These are phyloP conservation scores for Melampsora abietis-canadensis DNA, from an alignment of 1,284 basidiomycete genomes.

Conservation along the genomic window DNA sequence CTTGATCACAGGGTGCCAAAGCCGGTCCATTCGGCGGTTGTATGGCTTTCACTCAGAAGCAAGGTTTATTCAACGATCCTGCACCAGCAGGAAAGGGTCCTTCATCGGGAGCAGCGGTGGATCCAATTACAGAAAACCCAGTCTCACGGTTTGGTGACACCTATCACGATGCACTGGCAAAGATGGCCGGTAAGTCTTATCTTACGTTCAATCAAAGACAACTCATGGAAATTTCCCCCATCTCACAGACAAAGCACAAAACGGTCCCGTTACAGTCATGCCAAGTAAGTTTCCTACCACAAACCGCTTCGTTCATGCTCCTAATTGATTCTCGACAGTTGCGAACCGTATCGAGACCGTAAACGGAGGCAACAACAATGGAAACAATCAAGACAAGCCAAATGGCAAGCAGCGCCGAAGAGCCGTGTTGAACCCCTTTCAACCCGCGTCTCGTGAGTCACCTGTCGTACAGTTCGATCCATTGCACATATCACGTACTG, in stretches of 20 bases:
- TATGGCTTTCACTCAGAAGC: conserved; percentile 38
- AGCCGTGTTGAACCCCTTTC: neutral
- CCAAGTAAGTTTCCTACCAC: conserved; percentile 24
- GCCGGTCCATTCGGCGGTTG: conserved; percentile 34
- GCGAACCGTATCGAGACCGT: conserved; percentile 21
- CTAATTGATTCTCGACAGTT: conserved; percentile 5
- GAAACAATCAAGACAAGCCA: neutral
- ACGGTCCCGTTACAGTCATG: conserved; percentile 21
- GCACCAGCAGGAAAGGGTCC: conserved; percentile 24
- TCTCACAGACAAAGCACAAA: conserved; percentile 31
- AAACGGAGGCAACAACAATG: conserved; percentile 5
- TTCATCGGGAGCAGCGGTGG: neutral
- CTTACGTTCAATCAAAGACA: neutral
- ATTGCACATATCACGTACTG: no score
- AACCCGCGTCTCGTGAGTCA: no score
- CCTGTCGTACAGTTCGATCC: no score
- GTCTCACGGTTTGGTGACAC: conserved; percentile 15
- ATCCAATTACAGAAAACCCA: conserved; percentile 32
- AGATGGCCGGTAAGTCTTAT: conserved; percentile 22
- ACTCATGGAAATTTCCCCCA: neutral
- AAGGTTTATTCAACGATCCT: conserved; percentile 36
- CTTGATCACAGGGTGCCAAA: neutral
- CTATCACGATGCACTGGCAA: conserved; percentile 13
- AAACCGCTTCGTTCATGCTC: neutral
- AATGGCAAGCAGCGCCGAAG: neutral